Evolutionary conservation across 768 basidiomycete genomes (phyloP), one percentile per base, ranked within the genome.

Genomic region (Suillus subluteus): DNA sequence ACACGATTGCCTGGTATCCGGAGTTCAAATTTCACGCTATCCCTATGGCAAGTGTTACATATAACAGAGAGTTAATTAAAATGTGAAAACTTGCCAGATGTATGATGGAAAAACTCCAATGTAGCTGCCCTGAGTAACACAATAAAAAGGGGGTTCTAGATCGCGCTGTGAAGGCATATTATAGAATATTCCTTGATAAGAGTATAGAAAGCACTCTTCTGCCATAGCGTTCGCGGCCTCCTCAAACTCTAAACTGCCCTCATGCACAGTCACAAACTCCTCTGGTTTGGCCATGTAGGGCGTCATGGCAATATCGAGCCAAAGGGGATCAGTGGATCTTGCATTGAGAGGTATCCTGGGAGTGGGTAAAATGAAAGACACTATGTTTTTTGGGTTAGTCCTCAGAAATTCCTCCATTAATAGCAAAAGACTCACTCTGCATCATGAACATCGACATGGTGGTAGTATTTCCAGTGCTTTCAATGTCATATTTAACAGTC

Each of bases 171-270:
- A 1, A 55, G 54, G 54, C 30, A 55, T 55, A 11, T 32, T 55
- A 55, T 55, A 55, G 30, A 55, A 55, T 18, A 55, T 32, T 55
- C 54, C 54, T 55, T 12, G 4, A 55, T 32, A 55, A 0, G 4
- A 55, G 5, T 55, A 55, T 55, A 55, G 32, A 55, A 32, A 55
- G 30, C 54, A 55, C 54, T 32, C 18, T 3, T 55, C 54, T 21
- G 30, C 54, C 54, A 55, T 55, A 32, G 54, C 30, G 16, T 55
- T 55, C 0, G 9, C 18, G 2, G 54, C 54, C 54, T 55, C 54
- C 54, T 55, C 54, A 32, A 32, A 55, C 54, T 54, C 52, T 30
- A 54, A 16, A 32, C 30, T 55, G 54, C 30, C 54, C 54, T 55
- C 16, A 6, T 55, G 4, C 54, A 55, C 54, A 32, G 54, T 55